Evolutionary conservation across 2,329 filamentous ascomycete species (phyloP).

Genomic region (Sclerotinia glacialis): DNA sequence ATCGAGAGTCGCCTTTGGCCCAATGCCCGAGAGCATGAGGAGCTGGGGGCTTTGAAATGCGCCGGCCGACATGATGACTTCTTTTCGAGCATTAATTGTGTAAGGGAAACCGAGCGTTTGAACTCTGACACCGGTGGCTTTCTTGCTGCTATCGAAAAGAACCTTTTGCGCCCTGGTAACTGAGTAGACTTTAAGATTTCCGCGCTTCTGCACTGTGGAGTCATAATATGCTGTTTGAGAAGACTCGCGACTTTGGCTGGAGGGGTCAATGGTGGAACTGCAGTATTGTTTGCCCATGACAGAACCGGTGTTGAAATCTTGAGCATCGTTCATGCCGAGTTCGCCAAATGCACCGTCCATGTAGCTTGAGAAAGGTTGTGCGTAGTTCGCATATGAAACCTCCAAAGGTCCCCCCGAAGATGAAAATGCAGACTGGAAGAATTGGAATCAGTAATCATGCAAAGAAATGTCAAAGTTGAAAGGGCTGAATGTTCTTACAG

Average conservation of each 20-base stretch:
- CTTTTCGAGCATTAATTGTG: slow-evolving; percentile 28
- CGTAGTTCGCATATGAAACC: slow-evolving; percentile 45
- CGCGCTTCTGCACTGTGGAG: not conserved
- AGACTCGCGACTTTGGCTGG: not conserved
- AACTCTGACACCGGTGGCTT: slow-evolving; percentile 6
- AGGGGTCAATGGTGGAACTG: slow-evolving; percentile 8
- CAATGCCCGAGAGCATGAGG: slow-evolving; percentile 50
- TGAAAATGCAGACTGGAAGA: slow-evolving; percentile 10
- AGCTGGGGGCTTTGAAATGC: slow-evolving; percentile 50
- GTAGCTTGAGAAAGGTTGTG: slow-evolving; percentile 37
- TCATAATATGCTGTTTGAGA: slow-evolving; percentile 16
- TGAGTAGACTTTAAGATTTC: slow-evolving; percentile 43
- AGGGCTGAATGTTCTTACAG: not conserved
- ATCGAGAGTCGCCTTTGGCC: slow-evolving; percentile 44
- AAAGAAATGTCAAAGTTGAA: too few relatives aligned
- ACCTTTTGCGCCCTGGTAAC: slow-evolving; percentile 46
- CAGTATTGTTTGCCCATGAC: slow-evolving; percentile 14
- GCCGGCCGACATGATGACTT: slow-evolving; percentile 48
- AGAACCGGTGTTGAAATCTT: slow-evolving; percentile 7
- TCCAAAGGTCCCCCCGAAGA: slow-evolving; percentile 40
- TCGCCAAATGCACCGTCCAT: slow-evolving; percentile 43
- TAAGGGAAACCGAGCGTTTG: slow-evolving; percentile 13
- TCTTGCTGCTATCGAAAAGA: slow-evolving; percentile 41
- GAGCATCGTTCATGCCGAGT: slow-evolving; percentile 34
- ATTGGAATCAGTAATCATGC: not conserved